Base-by-base conservation (phyloP, 177 flowering plant genomes). In the Tripterygium wilfordii region DNA sequence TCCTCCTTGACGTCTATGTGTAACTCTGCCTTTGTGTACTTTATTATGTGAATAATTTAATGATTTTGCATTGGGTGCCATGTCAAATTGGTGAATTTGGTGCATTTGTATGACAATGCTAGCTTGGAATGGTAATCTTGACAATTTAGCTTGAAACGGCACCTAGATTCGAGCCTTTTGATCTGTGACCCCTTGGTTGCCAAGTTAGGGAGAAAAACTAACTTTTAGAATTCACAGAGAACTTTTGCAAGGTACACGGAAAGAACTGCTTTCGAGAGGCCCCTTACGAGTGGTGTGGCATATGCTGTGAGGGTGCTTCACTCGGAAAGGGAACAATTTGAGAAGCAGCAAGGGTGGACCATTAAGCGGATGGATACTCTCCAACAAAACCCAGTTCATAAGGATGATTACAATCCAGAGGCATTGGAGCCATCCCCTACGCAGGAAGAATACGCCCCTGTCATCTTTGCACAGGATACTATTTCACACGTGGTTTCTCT, bases 381-480 rank as follows among this genome's bases (percentile, higher is more conserved):
- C 12, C 83, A 79, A 42, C 70, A 72, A 59, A 63, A 66, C 13
- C 83, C 81, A 12, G 89, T 74, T 69, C 84, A 76, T 17, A 68
- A 83, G 62, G 83, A 75, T 61, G 83, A 82, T 35, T 66, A 68
- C 65, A 61, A 67, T 15, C 51, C 72, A 20, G 84, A 78, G 39
- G 58, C 45, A 14, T 69, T 64, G 33, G 82, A 75, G 63, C 67
- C 85, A 36, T 80, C 94, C 2, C 94, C 86, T 25, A 33, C 74
- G 48, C 79, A 77, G 56, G 90, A 79, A 52, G 98, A 91, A 72
- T 91, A 91, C 70, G 96, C 98, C 38, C 95, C 98, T 0, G 98
- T 91, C 36, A 88, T 91, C 64, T 88, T 91, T 63, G 89, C 98
- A 18, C 96, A 91, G 62, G 92, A 85, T 46, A 91, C 90, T 21